Percentiles rank a stretch among this genome's conserved stretches.
phyloP scores from a whole-genome alignment of 208 protist genomes.

The Leishmania mexicana region DNA sequence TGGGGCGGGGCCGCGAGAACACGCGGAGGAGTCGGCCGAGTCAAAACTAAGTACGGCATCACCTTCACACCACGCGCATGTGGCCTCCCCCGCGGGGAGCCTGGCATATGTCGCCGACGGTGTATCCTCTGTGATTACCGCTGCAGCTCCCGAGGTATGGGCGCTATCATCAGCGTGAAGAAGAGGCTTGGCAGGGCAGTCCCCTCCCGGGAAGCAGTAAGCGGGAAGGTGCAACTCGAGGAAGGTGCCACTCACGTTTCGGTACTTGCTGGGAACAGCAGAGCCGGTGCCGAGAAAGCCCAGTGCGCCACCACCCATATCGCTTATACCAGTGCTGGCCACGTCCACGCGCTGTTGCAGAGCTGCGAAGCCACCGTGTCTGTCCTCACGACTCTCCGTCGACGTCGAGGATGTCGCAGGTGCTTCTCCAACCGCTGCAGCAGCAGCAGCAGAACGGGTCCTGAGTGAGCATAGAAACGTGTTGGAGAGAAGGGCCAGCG shows the following conservation, averaged over 20 bases:
- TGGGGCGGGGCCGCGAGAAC: not conserved
- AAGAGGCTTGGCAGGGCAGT: not conserved
- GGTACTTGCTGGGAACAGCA: conserved; percentile 89
- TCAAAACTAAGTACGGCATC: not conserved
- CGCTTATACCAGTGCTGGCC: not conserved
- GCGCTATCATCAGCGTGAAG: not conserved
- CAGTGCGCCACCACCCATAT: conserved; percentile 46
- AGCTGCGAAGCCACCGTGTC: not conserved
- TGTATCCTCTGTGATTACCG: not conserved
- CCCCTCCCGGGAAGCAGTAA: conserved; percentile 29
- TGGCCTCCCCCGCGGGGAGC: not conserved
- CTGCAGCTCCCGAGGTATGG: not conserved
- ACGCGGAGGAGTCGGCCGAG: not conserved
- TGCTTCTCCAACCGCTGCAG: not conserved
- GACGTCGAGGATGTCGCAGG: not conserved
- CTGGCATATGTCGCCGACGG: not conserved
- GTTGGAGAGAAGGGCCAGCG: conserved; percentile 39
- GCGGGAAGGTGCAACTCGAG: conserved; percentile 55
- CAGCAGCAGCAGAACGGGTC: no score
- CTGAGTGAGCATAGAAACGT: conserved; percentile 17
- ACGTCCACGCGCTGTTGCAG: not conserved
- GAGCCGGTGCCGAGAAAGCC: conserved; percentile 89
- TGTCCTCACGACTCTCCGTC: not conserved
- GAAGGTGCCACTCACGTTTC: conserved; percentile 84
- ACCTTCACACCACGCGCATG: not conserved